These are phyloP conservation scores for Parascedosporium putredinis DNA, from an alignment of 2,329 filamentous ascomycete genomes.

Conservation along the genomic window DNA sequence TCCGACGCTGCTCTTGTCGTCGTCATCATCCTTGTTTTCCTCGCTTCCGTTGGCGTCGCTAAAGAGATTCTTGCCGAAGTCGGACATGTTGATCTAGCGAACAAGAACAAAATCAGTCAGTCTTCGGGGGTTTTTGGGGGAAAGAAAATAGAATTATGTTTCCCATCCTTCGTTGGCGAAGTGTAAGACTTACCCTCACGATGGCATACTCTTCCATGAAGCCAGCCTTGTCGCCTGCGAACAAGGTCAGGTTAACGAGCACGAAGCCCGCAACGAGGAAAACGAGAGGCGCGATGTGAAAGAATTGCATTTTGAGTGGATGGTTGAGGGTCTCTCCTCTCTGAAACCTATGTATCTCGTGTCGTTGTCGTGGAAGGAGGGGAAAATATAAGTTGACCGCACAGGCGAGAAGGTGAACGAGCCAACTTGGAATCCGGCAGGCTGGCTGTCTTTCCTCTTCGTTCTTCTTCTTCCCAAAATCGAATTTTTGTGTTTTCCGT, in stretches of 20 bases:
- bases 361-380: not conserved
- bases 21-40: slow-evolving; percentile 14
- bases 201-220: slow-evolving; percentile 34
- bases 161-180: too few relatives aligned
- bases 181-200: slow-evolving; percentile 25
- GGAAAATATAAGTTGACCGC: not conserved
- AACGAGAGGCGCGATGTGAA: slow-evolving; percentile 20
- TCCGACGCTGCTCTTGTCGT: slow-evolving; percentile 12
- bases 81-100: slow-evolving; percentile 26
- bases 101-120: not conserved
- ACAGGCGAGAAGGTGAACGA: too few relatives aligned
- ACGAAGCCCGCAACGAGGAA: slow-evolving; percentile 28
- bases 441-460: not conserved
- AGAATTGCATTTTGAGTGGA: not conserved
- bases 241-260: slow-evolving; percentile 27
- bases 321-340: too few relatives aligned
- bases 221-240: slow-evolving; percentile 28
- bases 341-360: not conserved
- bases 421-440: not conserved
- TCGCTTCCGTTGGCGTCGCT: slow-evolving; percentile 12
- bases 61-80: slow-evolving; percentile 24
- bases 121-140: too few relatives aligned
- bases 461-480: too few relatives aligned
- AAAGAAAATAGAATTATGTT: too few relatives aligned
- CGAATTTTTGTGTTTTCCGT: too few relatives aligned